These are phyloP conservation scores for Penicillium bialowiezense DNA, from an alignment of 495 filamentous ascomycete genomes.

Conservation along the genomic window DNA sequence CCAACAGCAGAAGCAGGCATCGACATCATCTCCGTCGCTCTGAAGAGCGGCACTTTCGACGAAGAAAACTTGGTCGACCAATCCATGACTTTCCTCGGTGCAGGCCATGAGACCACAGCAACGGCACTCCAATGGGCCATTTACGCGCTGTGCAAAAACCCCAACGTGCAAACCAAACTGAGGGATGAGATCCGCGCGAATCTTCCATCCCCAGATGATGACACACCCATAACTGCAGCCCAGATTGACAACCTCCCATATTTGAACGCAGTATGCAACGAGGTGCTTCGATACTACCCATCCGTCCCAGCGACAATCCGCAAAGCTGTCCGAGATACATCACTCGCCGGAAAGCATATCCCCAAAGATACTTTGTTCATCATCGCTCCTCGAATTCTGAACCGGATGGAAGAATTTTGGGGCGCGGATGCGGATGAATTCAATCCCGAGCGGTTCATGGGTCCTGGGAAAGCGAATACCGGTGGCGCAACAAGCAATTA, in stretches of 20 bases:
- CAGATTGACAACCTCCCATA: constrained; percentile 55
- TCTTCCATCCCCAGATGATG: constrained; percentile 52
- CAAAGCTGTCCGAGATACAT: constrained; percentile 59
- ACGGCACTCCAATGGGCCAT: constrained; percentile 59
- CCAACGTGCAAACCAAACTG: constrained; percentile 53
- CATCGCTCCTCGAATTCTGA: constrained; percentile 56
- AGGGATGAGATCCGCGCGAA: constrained; percentile 59
- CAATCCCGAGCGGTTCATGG: constrained; percentile 76
- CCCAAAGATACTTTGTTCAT: constrained; percentile 54
- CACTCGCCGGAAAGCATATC: constrained; percentile 52
- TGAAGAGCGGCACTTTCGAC: constrained; percentile 69
- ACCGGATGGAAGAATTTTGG: constrained; percentile 76
- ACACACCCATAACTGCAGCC: constrained; percentile 46
- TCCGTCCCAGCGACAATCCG: constrained; percentile 64
- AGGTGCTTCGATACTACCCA: constrained; percentile 55
- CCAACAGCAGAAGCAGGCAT: constrained; percentile 39
- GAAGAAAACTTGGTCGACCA: constrained; percentile 85
- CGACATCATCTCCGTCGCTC: constrained; percentile 82
- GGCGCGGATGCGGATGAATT: constrained; percentile 77
- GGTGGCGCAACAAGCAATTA: constrained; percentile 60
- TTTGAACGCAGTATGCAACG: constrained; percentile 60
- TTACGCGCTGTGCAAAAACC: constrained; percentile 57
- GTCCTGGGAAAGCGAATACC: constrained; percentile 46
- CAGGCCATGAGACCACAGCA: constrained; percentile 81
- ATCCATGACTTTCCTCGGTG: constrained; percentile 92